Evolutionary conservation across 1,139 yeast genomes (phyloP).

Genomic region (Magnusiomyces clavatus): DNA sequence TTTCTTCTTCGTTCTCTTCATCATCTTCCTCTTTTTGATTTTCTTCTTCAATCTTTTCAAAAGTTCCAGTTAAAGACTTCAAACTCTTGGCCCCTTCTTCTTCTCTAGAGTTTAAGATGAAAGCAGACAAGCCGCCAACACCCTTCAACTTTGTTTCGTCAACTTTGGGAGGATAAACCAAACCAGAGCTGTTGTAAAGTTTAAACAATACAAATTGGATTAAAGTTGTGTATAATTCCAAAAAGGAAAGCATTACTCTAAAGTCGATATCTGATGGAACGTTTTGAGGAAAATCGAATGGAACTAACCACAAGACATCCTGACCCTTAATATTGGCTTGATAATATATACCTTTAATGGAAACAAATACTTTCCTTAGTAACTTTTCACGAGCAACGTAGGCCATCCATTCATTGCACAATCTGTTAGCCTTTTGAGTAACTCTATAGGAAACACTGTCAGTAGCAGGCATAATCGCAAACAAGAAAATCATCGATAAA

Average conservation of each 20-base stretch:
- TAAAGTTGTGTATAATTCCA: conserved; percentile 90
- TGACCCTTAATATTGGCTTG: conserved; percentile 88
- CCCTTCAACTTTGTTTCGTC: conserved; percentile 67
- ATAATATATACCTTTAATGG: conserved; percentile 95
- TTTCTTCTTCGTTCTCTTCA: conserved; percentile 27
- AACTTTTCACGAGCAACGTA: conserved; percentile 79
- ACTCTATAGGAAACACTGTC: conserved; percentile 71
- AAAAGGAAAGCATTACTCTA: conserved; percentile 92
- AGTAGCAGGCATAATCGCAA: conserved; percentile 92
- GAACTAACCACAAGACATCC: conserved; percentile 92
- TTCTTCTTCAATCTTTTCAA: conserved; percentile 23
- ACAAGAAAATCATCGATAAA: conserved; percentile 84
- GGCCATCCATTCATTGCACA: conserved; percentile 94
- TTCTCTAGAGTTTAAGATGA: conserved; percentile 54
- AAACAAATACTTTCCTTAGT: conserved; percentile 83
- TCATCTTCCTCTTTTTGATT: conserved; percentile 35
- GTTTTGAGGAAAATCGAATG: conserved; percentile 93
- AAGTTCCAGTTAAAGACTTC: conserved; percentile 33
- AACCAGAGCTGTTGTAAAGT: conserved; percentile 74
- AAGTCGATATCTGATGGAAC: conserved; percentile 93
- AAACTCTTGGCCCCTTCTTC: conserved; percentile 23
- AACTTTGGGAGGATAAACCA: conserved; percentile 87
- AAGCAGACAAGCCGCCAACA: conserved; percentile 84
- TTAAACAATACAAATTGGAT: conserved; percentile 81
- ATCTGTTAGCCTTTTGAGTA: conserved; percentile 75